phyloP scores from a whole-genome alignment of 257 asterid genomes.

The Perilla frutescens region DNA sequence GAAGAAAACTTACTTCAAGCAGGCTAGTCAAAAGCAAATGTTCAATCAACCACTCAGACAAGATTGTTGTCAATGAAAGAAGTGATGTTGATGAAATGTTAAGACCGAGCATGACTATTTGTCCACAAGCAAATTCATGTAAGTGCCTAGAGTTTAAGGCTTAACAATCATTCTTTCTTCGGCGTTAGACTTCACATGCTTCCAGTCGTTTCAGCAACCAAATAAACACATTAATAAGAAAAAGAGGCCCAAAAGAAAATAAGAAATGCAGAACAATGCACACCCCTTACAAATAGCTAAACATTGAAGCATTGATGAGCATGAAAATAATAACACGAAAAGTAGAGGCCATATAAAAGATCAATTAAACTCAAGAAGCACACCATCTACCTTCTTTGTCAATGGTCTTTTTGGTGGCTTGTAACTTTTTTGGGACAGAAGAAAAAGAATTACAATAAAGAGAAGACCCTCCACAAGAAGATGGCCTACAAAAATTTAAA shows the following conservation, averaged over 20 bases:
- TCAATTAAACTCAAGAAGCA: slow-evolving; percentile 17
- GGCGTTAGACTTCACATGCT: background rate
- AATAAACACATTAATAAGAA: slow-evolving; percentile 10
- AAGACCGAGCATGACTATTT: slow-evolving; percentile 5
- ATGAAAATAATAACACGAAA: slow-evolving; percentile 4
- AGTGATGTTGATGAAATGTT: slow-evolving; percentile 12
- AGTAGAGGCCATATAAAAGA: slow-evolving; percentile 10
- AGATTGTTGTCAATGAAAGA: background rate
- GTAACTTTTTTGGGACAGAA: slow-evolving; percentile 88
- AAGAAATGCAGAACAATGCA: background rate
- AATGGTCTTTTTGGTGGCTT: slow-evolving; percentile 97
- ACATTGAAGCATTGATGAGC: background rate
- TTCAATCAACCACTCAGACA: slow-evolving; percentile 5
- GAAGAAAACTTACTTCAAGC: slow-evolving; percentile 12
- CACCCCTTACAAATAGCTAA: background rate
- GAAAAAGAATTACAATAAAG: slow-evolving; percentile 78
- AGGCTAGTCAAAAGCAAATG: background rate
- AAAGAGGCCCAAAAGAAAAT: background rate
- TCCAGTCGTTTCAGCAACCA: slow-evolving; percentile 19
- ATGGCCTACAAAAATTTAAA: slow-evolving; percentile 70
- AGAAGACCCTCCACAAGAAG: slow-evolving; percentile 93
- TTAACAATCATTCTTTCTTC: background rate
- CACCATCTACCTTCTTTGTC: slow-evolving; percentile 69
- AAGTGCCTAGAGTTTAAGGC: slow-evolving; percentile 15
- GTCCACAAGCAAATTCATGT: slow-evolving; percentile 8